Base-by-base conservation (phyloP, 75 land plant species). In the Pinus taeda region DNA sequence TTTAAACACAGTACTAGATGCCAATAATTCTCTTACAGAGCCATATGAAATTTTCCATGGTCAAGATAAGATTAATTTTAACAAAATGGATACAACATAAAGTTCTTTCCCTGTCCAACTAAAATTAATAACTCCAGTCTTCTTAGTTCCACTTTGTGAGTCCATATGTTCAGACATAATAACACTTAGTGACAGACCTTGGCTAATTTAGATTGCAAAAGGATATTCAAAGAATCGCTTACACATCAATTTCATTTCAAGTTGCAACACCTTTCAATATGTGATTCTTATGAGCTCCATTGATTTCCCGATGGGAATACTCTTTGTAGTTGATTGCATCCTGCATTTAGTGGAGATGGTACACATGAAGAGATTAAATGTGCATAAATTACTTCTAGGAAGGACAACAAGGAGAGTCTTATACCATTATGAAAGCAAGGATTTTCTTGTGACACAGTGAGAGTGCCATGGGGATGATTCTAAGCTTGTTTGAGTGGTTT, bases 261-360 rank as follows among this genome's bases (percentile, higher is more conserved):
- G 88, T 91, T 71, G 90, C 99, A 76, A 92, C 93, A 55, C 99
- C n/a, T 30, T 30, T 30, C 1, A 30, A 30, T 30, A 97, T 85
- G 93, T 82, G 15, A 97, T 95, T 24, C 88, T 93, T 79, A 92
- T 94, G 17, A 84, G 83, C 77, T 88, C 92, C 59, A 57, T 24
- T 74, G 95, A 94, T 76, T 97, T 95, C 63, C 98, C 95, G 4
- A 88, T 77, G 53, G 99, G 99, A 29, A 81, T 94, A 72, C 79
- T 94, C 53, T 97, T 94, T 84, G 97, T 92, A 67, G 81, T 95
- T 42, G 98, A 94, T 58, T 90, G 90, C 83, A 85, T 76, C n/a
- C n/a, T 97, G 53, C 93, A 97, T 80, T 79, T 97, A 30, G 99
- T 97, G 73, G 99, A 97, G 75, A 92, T 97, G 97, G 92, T 90